Evolutionary conservation across 1,284 basidiomycete genomes (phyloP).

Genomic region (Kalmanozyma brasiliensis): DNA sequence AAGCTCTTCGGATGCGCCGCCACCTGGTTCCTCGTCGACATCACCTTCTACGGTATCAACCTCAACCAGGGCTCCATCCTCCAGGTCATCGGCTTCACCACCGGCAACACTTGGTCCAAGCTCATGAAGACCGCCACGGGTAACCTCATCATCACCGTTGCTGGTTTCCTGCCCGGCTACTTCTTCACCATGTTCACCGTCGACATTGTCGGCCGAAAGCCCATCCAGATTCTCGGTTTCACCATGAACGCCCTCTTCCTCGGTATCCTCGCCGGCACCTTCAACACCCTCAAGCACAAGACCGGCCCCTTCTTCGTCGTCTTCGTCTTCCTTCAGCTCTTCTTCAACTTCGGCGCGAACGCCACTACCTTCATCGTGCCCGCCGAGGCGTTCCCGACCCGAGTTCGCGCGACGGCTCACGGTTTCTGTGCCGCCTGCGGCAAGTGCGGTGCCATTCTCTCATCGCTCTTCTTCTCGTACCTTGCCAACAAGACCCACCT

Average conservation of each 20-base stretch:
- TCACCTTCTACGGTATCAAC: constrained; percentile 82
- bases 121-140: constrained; percentile 73
- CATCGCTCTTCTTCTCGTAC: constrained; percentile 67
- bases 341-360: constrained; percentile 75
- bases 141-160: constrained; percentile 58
- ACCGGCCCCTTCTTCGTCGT: constrained; percentile 79
- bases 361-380: constrained; percentile 83
- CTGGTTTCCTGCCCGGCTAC: constrained; percentile 67
- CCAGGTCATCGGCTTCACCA: constrained; percentile 75
- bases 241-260: constrained; percentile 65
- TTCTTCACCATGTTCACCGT: constrained; percentile 62
- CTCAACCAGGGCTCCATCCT: constrained; percentile 79
- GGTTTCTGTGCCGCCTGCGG: constrained; percentile 71
- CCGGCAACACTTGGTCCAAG: constrained; percentile 67
- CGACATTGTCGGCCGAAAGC: constrained; percentile 65
- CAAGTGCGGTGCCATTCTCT: constrained; percentile 71
- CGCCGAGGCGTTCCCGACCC: constrained; percentile 80
- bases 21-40: constrained; percentile 72
- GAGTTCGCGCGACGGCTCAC: constrained; percentile 72
- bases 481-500: constrained; percentile 40
- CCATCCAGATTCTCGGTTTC: constrained; percentile 67
- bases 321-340: constrained; percentile 75
- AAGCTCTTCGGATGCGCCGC: constrained; percentile 58
- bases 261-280: constrained; percentile 65
- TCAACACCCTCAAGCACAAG: constrained; percentile 58